A percentile compares a stretch with the other conserved stretches of the same genome.
Evolutionary conservation across 2,329 filamentous ascomycete species (phyloP).

Genomic region (Aspergillus sp.): DNA sequence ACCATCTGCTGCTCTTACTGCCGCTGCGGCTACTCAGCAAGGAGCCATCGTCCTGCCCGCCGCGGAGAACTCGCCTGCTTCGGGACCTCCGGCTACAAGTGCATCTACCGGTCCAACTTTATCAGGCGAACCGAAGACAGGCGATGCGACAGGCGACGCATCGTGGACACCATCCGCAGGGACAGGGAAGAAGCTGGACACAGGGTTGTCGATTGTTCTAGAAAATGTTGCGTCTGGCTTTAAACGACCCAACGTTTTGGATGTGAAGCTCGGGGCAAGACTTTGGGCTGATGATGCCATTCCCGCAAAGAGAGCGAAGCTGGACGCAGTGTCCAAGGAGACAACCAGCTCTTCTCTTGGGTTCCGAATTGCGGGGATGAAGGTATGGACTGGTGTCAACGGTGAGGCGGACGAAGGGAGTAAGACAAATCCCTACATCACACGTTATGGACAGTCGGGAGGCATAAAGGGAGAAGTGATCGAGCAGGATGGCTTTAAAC

Average conservation of each 20-base stretch:
- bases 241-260: slow-evolving; percentile 81
- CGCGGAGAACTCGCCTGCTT: slow-evolving; percentile 21
- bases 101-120: slow-evolving; percentile 12
- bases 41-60: slow-evolving; percentile 31
- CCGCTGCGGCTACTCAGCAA: slow-evolving; percentile 46
- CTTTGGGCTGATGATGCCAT: slow-evolving; percentile 76
- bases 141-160: slow-evolving; percentile 22
- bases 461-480: slow-evolving; percentile 45
- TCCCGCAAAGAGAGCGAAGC: slow-evolving; percentile 56
- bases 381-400: slow-evolving; percentile 51
- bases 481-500: slow-evolving; percentile 54
- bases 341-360: slow-evolving; percentile 62
- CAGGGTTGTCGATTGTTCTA: slow-evolving; percentile 77
- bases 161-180: slow-evolving; percentile 50
- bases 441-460: slow-evolving; percentile 48
- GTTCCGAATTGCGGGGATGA: slow-evolving; percentile 66
- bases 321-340: slow-evolving; percentile 59
- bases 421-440: slow-evolving; percentile 35
- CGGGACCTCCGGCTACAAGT: slow-evolving; percentile 16
- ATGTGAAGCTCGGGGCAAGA: slow-evolving; percentile 84
- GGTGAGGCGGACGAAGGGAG: slow-evolving; percentile 31
- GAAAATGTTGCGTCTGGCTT: slow-evolving; percentile 83
- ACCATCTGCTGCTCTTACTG: slow-evolving; percentile 40
- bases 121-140: slow-evolving; percentile 16
- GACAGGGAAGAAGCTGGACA: slow-evolving; percentile 66